phyloP scores from a whole-genome alignment of 495 filamentous ascomycete genomes.

The Penicillium coprophilum region DNA sequence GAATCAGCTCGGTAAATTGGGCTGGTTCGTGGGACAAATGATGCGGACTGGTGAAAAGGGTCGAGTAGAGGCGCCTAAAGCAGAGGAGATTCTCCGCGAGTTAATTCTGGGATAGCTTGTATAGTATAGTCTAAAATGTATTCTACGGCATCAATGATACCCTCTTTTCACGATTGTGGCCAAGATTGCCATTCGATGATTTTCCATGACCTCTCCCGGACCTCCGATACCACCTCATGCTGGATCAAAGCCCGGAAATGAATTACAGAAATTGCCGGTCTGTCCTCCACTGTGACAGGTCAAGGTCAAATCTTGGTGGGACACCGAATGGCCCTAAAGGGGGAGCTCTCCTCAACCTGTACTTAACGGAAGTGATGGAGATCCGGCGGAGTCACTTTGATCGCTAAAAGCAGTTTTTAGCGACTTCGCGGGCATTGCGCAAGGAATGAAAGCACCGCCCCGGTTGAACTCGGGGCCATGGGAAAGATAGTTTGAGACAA shows the following conservation, averaged over 20 bases:
- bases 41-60: slow-evolving; percentile 74
- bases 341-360: slow-evolving; percentile 51
- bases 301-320: slow-evolving; percentile 17
- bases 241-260: slow-evolving; percentile 18
- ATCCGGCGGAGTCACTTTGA: slow-evolving; percentile 35
- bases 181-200: not conserved
- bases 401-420: slow-evolving; percentile 55
- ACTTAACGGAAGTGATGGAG: slow-evolving; percentile 50
- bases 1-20: slow-evolving; percentile 71
- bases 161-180: slow-evolving; percentile 5
- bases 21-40: slow-evolving; percentile 90
- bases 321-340: slow-evolving; percentile 29
- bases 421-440: slow-evolving; percentile 28
- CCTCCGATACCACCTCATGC: not conserved
- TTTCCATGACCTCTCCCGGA: not conserved
- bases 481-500: slow-evolving; percentile 1
- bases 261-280: not conserved
- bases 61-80: slow-evolving; percentile 71
- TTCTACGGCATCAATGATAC: slow-evolving; percentile 20
- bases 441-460: slow-evolving; percentile 16
- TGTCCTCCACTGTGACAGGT: slow-evolving; percentile 16
- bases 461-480: slow-evolving; percentile 15
- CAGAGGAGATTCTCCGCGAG: slow-evolving; percentile 62
- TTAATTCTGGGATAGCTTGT: slow-evolving; percentile 43
- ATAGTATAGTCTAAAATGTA: slow-evolving; percentile 19